phyloP scores from a whole-genome alignment of 768 basidiomycete genomes.

The Mycena leptocephala region DNA sequence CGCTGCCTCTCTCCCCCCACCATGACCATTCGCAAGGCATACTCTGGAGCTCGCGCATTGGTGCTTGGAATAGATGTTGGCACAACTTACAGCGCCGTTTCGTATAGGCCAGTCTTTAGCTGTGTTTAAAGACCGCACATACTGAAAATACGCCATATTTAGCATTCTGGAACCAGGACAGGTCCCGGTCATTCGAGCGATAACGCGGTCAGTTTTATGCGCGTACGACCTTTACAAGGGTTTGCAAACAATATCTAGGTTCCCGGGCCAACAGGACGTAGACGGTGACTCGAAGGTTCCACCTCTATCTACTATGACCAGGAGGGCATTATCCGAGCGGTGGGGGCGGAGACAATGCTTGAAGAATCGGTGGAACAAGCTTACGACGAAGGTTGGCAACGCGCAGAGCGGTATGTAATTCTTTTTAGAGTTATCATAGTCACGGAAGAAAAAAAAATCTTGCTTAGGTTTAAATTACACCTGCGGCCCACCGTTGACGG shows the following conservation, averaged over 20 bases:
- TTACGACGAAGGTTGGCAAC: conserved; percentile 17
- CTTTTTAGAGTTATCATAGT: neutral
- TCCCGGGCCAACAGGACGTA: conserved; percentile 25
- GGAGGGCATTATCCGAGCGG: conserved; percentile 20
- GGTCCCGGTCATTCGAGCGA: conserved; percentile 52
- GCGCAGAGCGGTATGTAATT: conserved; percentile 12
- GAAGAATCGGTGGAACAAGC: conserved; percentile 12
- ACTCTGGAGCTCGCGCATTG: conserved; percentile 61
- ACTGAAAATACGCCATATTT: neutral
- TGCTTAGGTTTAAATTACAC: conserved; percentile 60
- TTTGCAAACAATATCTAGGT: neutral
- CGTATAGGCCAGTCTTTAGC: conserved; percentile 29
- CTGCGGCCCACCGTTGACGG: conserved; percentile 51
- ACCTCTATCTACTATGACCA: conserved; percentile 32
- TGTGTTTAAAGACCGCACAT: neutral
- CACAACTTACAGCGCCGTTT: conserved; percentile 62
- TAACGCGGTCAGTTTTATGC: conserved; percentile 47
- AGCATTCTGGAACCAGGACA: conserved; percentile 55
- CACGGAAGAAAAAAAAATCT: neutral
- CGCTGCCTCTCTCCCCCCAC: neutral
- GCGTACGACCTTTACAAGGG: neutral
- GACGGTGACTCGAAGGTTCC: conserved; percentile 37
- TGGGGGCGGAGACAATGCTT: conserved; percentile 31
- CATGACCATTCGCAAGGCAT: conserved; percentile 48
- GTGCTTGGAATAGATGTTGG: conserved; percentile 70